Evolutionary conservation across 148 eudicot species (phyloP).

Genomic region (Rhododendron kiyosumense): DNA sequence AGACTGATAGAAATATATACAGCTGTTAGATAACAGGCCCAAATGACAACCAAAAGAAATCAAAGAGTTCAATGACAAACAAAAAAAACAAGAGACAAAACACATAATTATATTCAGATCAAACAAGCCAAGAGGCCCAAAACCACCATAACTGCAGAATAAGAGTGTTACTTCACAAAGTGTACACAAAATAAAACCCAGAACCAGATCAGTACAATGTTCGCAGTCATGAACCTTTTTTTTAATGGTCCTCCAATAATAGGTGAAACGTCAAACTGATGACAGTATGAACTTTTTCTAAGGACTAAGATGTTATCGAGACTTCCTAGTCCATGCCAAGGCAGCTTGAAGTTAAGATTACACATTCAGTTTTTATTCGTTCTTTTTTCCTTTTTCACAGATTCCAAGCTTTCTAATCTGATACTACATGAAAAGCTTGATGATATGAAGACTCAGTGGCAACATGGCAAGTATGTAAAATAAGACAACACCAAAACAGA

Average conservation of each 20-base stretch:
- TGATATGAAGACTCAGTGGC: not conserved
- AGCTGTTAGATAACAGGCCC: not conserved
- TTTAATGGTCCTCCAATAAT: not conserved
- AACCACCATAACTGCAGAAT: not conserved
- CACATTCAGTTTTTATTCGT: not conserved
- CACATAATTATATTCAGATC: not conserved
- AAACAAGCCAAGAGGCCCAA: not conserved
- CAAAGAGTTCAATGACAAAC: constrained; percentile 8
- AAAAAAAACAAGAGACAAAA: not conserved
- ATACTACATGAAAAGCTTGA: not conserved
- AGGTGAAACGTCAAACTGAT: not conserved
- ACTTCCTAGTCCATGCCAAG: not conserved
- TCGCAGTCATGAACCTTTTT: not conserved
- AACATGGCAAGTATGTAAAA: not conserved
- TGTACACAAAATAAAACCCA: not conserved
- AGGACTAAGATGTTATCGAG: not conserved
- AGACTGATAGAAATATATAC: constrained; percentile 43
- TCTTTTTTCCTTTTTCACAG: not conserved
- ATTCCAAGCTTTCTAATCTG: not conserved
- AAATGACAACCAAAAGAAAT: not conserved
- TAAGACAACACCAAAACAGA: not conserved
- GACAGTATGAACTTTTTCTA: not conserved
- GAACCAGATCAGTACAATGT: not conserved
- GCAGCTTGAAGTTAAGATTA: constrained; percentile 4
- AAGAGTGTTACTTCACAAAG: not conserved